Evolutionary conservation across 2,329 filamentous ascomycete species (phyloP), one percentile per base, ranked within the genome.

Genomic region (Fusarium austroafricanum): DNA sequence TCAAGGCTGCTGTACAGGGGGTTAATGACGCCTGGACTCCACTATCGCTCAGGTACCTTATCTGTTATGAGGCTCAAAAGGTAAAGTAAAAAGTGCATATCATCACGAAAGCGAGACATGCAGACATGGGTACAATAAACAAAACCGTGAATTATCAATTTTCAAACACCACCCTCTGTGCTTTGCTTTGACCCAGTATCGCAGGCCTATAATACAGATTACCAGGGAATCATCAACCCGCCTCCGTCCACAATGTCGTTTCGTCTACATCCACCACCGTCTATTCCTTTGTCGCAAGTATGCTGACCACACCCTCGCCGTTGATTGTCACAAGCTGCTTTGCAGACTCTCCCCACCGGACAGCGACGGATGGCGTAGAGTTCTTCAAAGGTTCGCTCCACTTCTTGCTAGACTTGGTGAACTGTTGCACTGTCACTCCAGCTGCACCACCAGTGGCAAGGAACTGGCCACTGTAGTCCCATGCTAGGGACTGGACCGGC

Each of bases 391-490:
- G 90, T 83, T 97, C 94, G 43, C 89, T 91, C 96, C 96, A 99
- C 59, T 87, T 85, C 86, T 97, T 99, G 65, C 88, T 86, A 52
- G 89, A 84, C 85, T 98, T 99, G 67, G 87, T 86, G 80, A 96
- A 99, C 75, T 97, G 92, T 78, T 96, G 93, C 39, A 99, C 92
- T 7, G 92, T 92, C 45, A 97, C 83, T 28, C 94, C 94, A 43
- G 90, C 89, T 6, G 90, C 86, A 9, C 95, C 95, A 6, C 89
- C 92, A 14, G 92, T 91, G 26, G 94, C 92, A 53, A 99, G 84
- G 82, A 92, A 99, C 79, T 97, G 95, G 42, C 94, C 95, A 9
- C 92, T 96, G 82, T 97, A 97, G 76, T 99, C 96, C 94, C 94
- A 99, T 47, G 86, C 85, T 67, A 97, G 84, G 39, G 87, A 89